Evolutionary conservation across 2,329 filamentous ascomycete genomes (phyloP).

Genomic region (Fusarium kyushuense): DNA sequence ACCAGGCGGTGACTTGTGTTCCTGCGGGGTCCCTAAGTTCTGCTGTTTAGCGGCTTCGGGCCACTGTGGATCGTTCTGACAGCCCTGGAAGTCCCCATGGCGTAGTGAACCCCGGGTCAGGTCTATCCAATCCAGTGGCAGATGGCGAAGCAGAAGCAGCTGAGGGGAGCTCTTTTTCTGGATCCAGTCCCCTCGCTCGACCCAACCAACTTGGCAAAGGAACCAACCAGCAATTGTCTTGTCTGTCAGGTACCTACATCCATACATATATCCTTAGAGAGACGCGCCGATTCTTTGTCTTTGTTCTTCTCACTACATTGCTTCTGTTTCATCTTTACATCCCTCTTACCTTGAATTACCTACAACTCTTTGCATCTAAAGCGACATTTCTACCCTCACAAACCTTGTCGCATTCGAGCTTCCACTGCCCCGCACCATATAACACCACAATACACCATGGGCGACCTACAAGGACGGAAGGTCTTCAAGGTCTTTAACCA

Average conservation of each 20-base stretch:
- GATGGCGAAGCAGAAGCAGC: slow-evolving; percentile 25
- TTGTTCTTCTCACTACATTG: slow-evolving; percentile 23
- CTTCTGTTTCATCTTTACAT: slow-evolving; percentile 7
- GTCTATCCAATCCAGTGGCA: slow-evolving; percentile 21
- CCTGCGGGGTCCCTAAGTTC: slow-evolving; percentile 38
- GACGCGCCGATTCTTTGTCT: slow-evolving; percentile 40
- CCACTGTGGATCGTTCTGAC: slow-evolving; percentile 39
- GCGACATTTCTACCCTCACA: slow-evolving; percentile 2
- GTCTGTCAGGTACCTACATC: slow-evolving; percentile 25
- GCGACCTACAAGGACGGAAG: slow-evolving; percentile 73
- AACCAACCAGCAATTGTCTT: slow-evolving; percentile 37
- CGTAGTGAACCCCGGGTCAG: slow-evolving; percentile 15
- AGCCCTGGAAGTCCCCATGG: slow-evolving; percentile 40
- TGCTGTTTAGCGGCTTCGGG: slow-evolving; percentile 41
- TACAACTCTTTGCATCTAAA: not conserved
- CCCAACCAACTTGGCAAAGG: slow-evolving; percentile 15
- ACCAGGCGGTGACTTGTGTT: slow-evolving; percentile 40
- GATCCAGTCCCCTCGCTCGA: slow-evolving; percentile 32
- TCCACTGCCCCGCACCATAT: slow-evolving; percentile 34
- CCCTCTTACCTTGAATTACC: not conserved
- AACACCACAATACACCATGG: slow-evolving; percentile 48
- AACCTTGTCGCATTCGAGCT: slow-evolving; percentile 27
- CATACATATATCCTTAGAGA: slow-evolving; percentile 45
- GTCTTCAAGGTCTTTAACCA: slow-evolving; percentile 99
- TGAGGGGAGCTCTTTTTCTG: slow-evolving; percentile 18